phyloP scores from a whole-genome alignment of 2,329 filamentous ascomycete genomes.

The Paradendryphiella salina region DNA sequence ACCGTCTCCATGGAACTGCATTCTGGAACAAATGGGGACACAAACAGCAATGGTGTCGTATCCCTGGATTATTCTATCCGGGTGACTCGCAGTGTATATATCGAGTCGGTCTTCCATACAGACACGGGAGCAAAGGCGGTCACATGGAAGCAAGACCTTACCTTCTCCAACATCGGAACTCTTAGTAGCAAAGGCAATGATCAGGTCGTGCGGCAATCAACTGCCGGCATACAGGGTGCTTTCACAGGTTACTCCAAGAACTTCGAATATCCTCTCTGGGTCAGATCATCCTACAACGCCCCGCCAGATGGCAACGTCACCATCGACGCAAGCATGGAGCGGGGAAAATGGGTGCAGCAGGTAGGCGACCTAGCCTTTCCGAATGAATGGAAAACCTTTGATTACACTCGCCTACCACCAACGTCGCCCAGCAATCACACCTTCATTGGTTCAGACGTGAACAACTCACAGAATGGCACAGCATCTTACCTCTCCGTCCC shows the following conservation, averaged over 20 bases:
- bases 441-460: slow-evolving; percentile 49
- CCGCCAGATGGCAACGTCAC: slow-evolving; percentile 49
- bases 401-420: slow-evolving; percentile 33
- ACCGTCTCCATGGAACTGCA: slow-evolving; percentile 56
- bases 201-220: slow-evolving; percentile 58
- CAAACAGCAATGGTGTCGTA: slow-evolving; percentile 59
- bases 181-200: slow-evolving; percentile 59
- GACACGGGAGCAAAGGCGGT: slow-evolving; percentile 49
- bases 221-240: slow-evolving; percentile 53
- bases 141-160: slow-evolving; percentile 63
- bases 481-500: slow-evolving; percentile 58
- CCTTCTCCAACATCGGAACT: slow-evolving; percentile 59
- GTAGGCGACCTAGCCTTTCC: slow-evolving; percentile 59
- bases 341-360: slow-evolving; percentile 55
- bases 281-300: slow-evolving; percentile 56
- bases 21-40: slow-evolving; percentile 52
- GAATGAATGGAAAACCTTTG: slow-evolving; percentile 63
- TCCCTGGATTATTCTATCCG: slow-evolving; percentile 62
- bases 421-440: slow-evolving; percentile 1
- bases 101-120: slow-evolving; percentile 58
- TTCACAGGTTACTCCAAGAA: slow-evolving; percentile 43
- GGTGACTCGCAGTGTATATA: slow-evolving; percentile 59
- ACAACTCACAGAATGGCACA: slow-evolving; percentile 61
- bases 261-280: slow-evolving; percentile 65
- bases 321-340: slow-evolving; percentile 54